These are phyloP conservation scores for Suillus brevipes DNA, from an alignment of 768 basidiomycete species.

Conservation along the genomic window DNA sequence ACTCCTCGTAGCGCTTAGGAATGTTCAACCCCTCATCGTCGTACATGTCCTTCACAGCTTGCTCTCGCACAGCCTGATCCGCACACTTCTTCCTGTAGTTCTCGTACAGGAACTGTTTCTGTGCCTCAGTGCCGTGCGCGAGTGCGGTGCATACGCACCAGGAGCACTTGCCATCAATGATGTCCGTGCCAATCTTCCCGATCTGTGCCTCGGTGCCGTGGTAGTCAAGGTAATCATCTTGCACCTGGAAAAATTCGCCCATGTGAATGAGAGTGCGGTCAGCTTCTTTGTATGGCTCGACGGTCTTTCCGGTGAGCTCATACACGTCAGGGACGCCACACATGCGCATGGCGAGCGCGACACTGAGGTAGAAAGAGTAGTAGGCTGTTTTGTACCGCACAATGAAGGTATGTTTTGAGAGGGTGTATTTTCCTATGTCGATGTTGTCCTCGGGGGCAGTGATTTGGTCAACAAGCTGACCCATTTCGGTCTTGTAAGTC, in stretches of 20 bases:
- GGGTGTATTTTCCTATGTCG: conserved; percentile 84
- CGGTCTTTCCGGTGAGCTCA: conserved; percentile 37
- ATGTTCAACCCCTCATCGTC: conserved; percentile 53
- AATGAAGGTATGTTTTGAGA: conserved; percentile 84
- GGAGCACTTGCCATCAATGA: conserved; percentile 97
- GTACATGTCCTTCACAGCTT: conserved; percentile 69
- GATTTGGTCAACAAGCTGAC: conserved; percentile 93
- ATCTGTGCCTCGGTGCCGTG: conserved; percentile 87
- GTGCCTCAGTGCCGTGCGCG: conserved; percentile 48
- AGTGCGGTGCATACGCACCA: conserved; percentile 95
- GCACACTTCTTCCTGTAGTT: conserved; percentile 63
- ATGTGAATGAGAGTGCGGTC: conserved; percentile 83
- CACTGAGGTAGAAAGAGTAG: conserved; percentile 98
- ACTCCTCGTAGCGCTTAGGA: conserved; percentile 71
- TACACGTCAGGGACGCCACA: conserved; percentile 59
- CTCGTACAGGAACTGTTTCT: conserved; percentile 58
- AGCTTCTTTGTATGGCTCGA: conserved; percentile 70
- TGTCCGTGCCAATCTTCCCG: conserved; percentile 97
- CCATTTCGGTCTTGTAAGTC: conserved; percentile 92
- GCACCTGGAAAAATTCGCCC: conserved; percentile 98
- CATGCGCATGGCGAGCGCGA: conserved; percentile 90
- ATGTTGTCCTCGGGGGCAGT: conserved; percentile 90
- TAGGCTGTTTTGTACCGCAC: conserved; percentile 97
- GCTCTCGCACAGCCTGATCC: conserved; percentile 42
- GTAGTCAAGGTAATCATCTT: conserved; percentile 97